Evolutionary conservation across 768 basidiomycete genomes (phyloP), one percentile per base, ranked within the genome.

Genomic region (Suillus variegatus): DNA sequence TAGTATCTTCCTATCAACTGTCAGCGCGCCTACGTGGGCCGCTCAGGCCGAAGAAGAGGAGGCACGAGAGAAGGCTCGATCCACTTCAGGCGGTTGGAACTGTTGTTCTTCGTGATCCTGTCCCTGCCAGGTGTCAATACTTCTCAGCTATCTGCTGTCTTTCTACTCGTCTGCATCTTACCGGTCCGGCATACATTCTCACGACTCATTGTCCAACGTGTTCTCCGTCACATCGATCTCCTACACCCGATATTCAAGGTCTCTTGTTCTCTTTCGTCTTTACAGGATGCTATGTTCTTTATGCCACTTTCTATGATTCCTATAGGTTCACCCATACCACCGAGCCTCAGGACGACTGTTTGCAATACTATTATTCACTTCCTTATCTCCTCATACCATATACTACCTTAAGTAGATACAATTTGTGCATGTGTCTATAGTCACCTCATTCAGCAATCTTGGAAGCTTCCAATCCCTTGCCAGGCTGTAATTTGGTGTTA

Each of bases 21-120:
- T 82, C 46, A 82, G 80, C 64, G 82, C 89, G 40, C 92, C 92
- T 6, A 81, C 86, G 18, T 94, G 92, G 92, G 85, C 87, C 58
- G 89, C 88, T 14, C 90, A 92, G 73, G 91, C 92, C 28, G 91
- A 91, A 64, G 90, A 87, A 72, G 92, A 94, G 73, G 91, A 90
- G 72, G 90, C 89, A 22, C 82, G 84, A 49, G 82, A 84, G 74
- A 83, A 84, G 70, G 82, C 79, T 22, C 79, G 81, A 20, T 73
- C 73, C n/a, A 70, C 74, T 36, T 79, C 85, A 36, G 83, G 85
- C 47, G 70, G 76, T 63, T 92, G 90, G 91, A 88, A 79, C 73
- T 92, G 91, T 74, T 92, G 91, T 76, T 86, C 83, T 76, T 77
- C 72, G 71, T 78, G 76, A 79, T 71, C 63, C 63, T 66, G 61